phyloP scores from a whole-genome alignment of 202 grass and related monocot genomes.

The Brachypodium distachyon region DNA sequence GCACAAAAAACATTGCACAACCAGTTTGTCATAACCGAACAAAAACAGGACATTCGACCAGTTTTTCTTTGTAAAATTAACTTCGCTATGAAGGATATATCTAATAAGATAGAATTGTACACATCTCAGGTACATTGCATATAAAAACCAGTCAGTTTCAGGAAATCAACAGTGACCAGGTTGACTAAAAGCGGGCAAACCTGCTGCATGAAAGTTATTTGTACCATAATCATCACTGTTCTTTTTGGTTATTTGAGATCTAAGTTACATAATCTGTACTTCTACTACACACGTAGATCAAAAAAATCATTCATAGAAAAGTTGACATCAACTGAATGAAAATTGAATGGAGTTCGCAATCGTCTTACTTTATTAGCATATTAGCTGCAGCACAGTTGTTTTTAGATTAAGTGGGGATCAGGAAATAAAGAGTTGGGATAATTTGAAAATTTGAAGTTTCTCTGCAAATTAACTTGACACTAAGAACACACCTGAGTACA shows the following conservation, averaged over 20 bases:
- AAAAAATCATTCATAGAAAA: neutral
- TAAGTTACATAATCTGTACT: neutral
- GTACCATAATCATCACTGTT: too few relatives aligned
- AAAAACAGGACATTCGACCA: neutral
- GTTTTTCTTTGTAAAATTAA: neutral
- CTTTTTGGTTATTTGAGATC: too few relatives aligned
- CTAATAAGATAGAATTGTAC: neutral
- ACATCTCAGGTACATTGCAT: neutral
- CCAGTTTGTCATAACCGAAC: neutral
- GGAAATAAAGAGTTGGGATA: neutral
- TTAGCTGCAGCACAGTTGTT: neutral
- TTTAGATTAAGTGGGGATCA: neutral
- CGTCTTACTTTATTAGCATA: neutral
- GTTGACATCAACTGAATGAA: neutral
- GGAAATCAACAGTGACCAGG: neutral
- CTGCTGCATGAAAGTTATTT: neutral
- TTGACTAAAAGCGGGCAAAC: neutral
- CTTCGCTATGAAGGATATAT: neutral
- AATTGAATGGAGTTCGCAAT: neutral
- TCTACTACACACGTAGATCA: neutral
- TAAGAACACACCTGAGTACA: constrained; percentile 66
- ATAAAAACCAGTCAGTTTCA: too few relatives aligned
- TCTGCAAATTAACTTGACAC: neutral
- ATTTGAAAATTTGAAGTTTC: neutral
- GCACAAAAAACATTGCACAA: neutral